Evolutionary conservation across 2,329 filamentous ascomycete genomes (phyloP).

Genomic region (Ilyonectria sp.): DNA sequence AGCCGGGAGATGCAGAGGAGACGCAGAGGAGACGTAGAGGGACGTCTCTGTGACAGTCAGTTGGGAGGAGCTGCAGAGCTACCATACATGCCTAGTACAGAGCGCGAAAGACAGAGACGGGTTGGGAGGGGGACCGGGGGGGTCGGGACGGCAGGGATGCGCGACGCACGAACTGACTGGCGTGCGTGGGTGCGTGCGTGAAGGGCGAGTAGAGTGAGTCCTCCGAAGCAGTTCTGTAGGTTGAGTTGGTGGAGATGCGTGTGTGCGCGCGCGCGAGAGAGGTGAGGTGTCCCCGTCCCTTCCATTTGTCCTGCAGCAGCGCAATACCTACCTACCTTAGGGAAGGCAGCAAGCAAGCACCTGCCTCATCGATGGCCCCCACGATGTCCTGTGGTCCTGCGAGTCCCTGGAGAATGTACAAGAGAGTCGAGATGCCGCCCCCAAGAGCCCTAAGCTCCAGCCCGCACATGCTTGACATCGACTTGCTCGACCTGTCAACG

Average conservation of each 20-base stretch:
- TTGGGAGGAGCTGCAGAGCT: conserved; percentile 12
- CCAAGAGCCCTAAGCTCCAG: neutral
- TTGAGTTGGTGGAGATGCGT: conserved; percentile 38
- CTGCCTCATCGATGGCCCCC: conserved; percentile 15
- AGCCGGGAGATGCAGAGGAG: conserved; percentile 5
- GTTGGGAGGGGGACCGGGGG: conserved; percentile 46
- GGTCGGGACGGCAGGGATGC: conserved; percentile 46
- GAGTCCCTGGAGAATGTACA: neutral
- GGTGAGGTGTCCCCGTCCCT: conserved; percentile 23
- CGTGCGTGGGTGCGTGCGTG: conserved; percentile 37
- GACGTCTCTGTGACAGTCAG: neutral
- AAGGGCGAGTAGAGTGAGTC: conserved; percentile 25
- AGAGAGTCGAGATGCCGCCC: neutral
- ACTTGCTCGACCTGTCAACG: neutral
- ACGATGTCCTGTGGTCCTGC: neutral
- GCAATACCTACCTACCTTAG: conserved; percentile 5
- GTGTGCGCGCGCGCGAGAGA: conserved; percentile 10
- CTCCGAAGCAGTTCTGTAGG: conserved; percentile 37
- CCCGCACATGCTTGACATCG: neutral
- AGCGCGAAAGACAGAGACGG: conserved; percentile 33
- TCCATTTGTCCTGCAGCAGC: conserved; percentile 31
- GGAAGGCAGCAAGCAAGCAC: conserved; percentile 22
- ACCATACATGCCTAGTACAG: neutral
- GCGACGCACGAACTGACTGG: conserved; percentile 48
- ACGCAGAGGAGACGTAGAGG: conserved; percentile 1